Evolutionary conservation across 202 grass and related monocot species (phyloP), one percentile per base, ranked within the genome.

Genomic region (Brachypodium distachyon): DNA sequence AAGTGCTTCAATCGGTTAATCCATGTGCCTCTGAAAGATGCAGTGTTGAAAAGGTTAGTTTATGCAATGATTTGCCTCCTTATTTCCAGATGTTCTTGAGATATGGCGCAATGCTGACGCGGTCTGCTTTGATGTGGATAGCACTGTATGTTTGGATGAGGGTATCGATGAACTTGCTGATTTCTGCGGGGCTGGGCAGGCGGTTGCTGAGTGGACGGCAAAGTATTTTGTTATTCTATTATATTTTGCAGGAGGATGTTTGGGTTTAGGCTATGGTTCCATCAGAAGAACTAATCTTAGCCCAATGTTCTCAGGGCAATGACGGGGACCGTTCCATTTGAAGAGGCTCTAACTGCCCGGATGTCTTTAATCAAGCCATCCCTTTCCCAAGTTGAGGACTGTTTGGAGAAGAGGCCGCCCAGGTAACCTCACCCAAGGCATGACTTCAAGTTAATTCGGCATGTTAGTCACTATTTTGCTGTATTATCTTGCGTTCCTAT

Each of bases 111-210:
- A 17, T 75, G 91, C 86, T 10, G 76, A 90, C 47, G 94, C 84
- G 3, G 91, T 94, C 6, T 97, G 94, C 73, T 94, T 94, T 7
- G 91, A 97, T 86, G 95, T 97, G 7, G 95, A 97, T 72, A 97
- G 94, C 79, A 97, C 94, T 3, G 89, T 97, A 42, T 92, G 91
- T 68, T 43, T 94, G 62, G 94, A 97, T 68, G 94, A 97, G 83
- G 94, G 94, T 67, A 97, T 97, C 5, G 89, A 97, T 77, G 94
- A 94, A 43, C 94, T 97, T 40, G 94, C 94, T 7, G 87, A 97
- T 67, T 97, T 97, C 50, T 94, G 89, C 5, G 91, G 91, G 4
- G 91, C 89, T 71, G 94, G 94, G 27, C 82, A 88, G 77, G 91
- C 89, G 39, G 94, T 97, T 48, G 91, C 94, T 6, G 94, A 92